Base-by-base conservation (phyloP, 352 stramenopile species). In the Pythium phragmiticola region DNA sequence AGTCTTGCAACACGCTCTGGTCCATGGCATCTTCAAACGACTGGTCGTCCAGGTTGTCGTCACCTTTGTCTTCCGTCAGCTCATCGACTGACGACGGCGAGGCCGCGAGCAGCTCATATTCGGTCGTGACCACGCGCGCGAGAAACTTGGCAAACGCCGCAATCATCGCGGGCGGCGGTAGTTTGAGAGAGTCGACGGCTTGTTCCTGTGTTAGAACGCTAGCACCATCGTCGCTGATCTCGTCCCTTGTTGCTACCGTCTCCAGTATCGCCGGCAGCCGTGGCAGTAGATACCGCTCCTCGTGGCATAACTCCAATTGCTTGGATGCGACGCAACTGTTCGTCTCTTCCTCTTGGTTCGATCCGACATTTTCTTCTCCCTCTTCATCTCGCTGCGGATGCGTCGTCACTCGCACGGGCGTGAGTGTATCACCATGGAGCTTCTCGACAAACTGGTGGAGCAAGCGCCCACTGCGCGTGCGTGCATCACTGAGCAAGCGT, bases 141-240 rank as follows among this genome's bases (percentile, higher is more conserved):
- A 72, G 60, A 59, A 72, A 72, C 23, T 60, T 62, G 13, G 45
- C 43, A 47, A 72, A 72, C 5, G 66, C 53, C 11, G 55, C 36
- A 17, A 72, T 60, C 53, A 72, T 66, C 8, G 51, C 59, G 13
- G 66, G 55, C 0, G 66, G 66, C 1, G 66, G 61, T 1, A 72
- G 21, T 19, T 61, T 60, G 19, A 48, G n/a, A 0, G 36, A 26
- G 26, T 72, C 66, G 2, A 68, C 49, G 1, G 66, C 66, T 2
- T 7, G 16, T 11, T 54, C 58, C 30, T 60, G 30, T 9, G 39
- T 48, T 14, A 63, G n/a, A 30, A 54, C 33, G 12, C n/a, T 49
- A 9, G 37, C 30, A 30, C 2, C 19, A 8, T 19, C 30, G 19
- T n/a, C 13, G 17, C 28, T 36, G 5, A 3, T 9, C 12, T 46